Conservation (phyloP, 2,329 filamentous ascomycete genomes). For the Aspergillus calidoustus region DNA sequence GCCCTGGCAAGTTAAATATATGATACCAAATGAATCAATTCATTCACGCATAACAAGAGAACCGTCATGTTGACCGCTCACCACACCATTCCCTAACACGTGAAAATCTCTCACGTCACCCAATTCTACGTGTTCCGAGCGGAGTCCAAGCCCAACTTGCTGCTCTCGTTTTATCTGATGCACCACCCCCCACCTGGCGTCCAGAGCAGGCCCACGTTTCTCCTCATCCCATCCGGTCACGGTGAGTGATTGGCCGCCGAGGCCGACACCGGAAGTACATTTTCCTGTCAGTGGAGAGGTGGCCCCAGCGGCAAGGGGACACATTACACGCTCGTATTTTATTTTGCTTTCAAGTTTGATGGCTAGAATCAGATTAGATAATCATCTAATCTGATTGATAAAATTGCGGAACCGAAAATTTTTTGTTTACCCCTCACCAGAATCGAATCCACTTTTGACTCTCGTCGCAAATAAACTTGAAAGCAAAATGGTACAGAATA, state of each 20-base stretch:
- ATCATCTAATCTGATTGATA: slow-evolving; percentile 37
- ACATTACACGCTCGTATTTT: not conserved
- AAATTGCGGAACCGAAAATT: not conserved
- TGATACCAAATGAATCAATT: not conserved
- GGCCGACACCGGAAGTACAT: slow-evolving; percentile 10
- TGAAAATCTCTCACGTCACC: not conserved
- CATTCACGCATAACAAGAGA: not conserved
- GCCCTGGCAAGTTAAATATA: not conserved
- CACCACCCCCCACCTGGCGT: not conserved
- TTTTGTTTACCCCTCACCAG: slow-evolving; percentile 8
- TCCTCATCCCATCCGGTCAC: not conserved
- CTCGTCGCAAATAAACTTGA: not conserved
- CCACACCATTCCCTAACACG: not conserved
- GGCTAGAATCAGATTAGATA: slow-evolving; percentile 34
- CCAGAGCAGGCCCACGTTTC: not conserved
- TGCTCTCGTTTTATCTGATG: slow-evolving; percentile 1
- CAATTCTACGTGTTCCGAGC: not conserved
- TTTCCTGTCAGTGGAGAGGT: not conserved
- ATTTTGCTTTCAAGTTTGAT: not conserved
- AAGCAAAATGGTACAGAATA: not conserved
- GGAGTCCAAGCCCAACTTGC: not conserved
- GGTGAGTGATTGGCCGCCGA: not conserved
- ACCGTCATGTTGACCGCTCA: not conserved
- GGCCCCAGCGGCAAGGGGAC: not conserved
- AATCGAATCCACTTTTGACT: not conserved